Base-by-base conservation (phyloP, 371 early-diverging fungal species). In the Rhizopus stolonifer region DNA sequence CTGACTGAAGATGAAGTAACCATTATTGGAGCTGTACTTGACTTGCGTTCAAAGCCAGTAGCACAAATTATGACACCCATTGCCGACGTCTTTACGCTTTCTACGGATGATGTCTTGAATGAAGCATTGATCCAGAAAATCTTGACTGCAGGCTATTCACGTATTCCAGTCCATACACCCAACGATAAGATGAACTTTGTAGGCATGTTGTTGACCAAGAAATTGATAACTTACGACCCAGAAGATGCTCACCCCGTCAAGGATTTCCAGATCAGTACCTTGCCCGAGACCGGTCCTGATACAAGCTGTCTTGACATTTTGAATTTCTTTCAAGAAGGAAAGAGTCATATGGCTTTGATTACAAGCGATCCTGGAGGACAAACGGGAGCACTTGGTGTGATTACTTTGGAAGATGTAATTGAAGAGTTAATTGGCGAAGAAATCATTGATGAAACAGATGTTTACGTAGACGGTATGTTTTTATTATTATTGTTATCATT, bases 321-420 rank as follows among this genome's bases (percentile, higher is more conserved):
- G 22, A 94, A 95, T 61, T 86, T 90, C 48, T 98, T 98, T 71
- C 94, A 98, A 74, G 91, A 91, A 48, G 90, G 94, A 23, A 80
- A 88, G 63, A 85, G 93, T 70, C 88, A 87, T 55, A 83, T 86
- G 81, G 86, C 89, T 5, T 71, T 88, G 21, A 89, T 90, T n/a
- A 81, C 86, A 0, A 77, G 81, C 4, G 75, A 83, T 46, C 72
- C 81, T 38, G 74, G 72, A 11, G 63, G 69, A 55, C 61, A 70
- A 52, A 59, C 64, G 17, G 74, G 69, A 13, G 72, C 85, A 5
- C 66, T 97, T 8, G 98, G 98, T 15, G 91, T 97, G 9, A 89
- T 98, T 33, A 97, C 98, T 0, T 73, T 97, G 21, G 98, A 98
- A 62, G 98, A 98, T 67, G 93, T 98, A 6, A 93, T 98, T 61